Conservation (phyloP, 345 rosid genomes). For the Arabidopsis arenosa region DNA sequence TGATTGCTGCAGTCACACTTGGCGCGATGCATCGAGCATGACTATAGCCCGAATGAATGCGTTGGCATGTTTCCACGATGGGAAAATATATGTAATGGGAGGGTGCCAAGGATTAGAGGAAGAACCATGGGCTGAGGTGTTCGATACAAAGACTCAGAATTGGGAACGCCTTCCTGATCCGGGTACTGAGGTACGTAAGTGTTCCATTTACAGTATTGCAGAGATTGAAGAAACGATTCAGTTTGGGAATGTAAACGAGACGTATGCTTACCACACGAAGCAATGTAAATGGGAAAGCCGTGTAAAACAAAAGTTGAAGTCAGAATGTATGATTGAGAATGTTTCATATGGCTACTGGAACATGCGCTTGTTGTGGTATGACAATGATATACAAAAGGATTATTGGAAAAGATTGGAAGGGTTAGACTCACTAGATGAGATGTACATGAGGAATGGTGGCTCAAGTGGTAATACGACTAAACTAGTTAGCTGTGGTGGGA, state of each 20-base stretch:
- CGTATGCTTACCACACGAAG: slow-evolving; percentile 14
- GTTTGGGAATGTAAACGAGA: not conserved
- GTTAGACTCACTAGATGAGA: not conserved
- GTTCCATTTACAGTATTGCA: not conserved
- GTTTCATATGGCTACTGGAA: not conserved
- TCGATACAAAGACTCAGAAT: slow-evolving; percentile 2
- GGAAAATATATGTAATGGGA: not conserved
- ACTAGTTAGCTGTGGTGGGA: slow-evolving; percentile 20
- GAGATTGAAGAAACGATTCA: not conserved
- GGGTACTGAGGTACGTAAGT: not conserved
- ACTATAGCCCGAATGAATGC: not conserved
- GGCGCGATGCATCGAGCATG: slow-evolving; percentile 10
- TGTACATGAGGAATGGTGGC: slow-evolving; percentile 2
- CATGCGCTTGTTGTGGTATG: not conserved
- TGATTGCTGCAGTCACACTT: slow-evolving; percentile 3
- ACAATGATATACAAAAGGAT: not conserved
- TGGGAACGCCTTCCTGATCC: slow-evolving; percentile 1
- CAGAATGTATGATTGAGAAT: not conserved
- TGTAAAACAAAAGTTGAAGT: not conserved
- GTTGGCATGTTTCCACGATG: not conserved
- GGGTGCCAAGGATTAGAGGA: not conserved
- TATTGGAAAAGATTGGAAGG: not conserved
- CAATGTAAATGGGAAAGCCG: not conserved
- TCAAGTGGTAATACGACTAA: not conserved
- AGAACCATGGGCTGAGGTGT: slow-evolving; percentile 8